Conservation (phyloP, 2,329 filamentous ascomycete species). For the Endoconidiophora polonica region DNA sequence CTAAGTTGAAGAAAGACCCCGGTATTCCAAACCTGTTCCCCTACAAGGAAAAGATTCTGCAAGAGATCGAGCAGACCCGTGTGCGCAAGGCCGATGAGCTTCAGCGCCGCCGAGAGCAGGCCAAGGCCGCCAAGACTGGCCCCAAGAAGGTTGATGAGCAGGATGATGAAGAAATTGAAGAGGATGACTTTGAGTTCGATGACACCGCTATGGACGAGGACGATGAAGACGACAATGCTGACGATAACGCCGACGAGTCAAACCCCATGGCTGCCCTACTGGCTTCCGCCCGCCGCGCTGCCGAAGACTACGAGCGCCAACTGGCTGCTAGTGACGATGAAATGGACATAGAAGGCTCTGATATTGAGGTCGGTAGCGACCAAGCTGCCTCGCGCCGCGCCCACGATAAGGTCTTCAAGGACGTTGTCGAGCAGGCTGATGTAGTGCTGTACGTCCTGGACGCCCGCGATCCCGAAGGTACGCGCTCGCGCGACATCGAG, state of each 20-base stretch:
- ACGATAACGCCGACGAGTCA: slow-evolving; percentile 45
- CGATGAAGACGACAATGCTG: slow-evolving; percentile 36
- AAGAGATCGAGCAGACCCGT: slow-evolving; percentile 84
- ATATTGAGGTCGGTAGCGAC: slow-evolving; percentile 32
- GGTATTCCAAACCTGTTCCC: slow-evolving; percentile 96
- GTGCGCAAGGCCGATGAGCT: slow-evolving; percentile 66
- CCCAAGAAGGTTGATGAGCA: slow-evolving; percentile 53
- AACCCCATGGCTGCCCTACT: slow-evolving; percentile 89
- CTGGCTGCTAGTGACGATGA: slow-evolving; percentile 43
- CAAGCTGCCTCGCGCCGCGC: slow-evolving; percentile 58
- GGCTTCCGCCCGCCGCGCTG: slow-evolving; percentile 65
- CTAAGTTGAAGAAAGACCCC: slow-evolving; percentile 90
- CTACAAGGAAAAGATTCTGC: slow-evolving; percentile 87
- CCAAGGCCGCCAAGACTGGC: slow-evolving; percentile 47
- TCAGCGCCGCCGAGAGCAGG: slow-evolving; percentile 52
- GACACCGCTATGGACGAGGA: slow-evolving; percentile 34
- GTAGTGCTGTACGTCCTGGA: slow-evolving; percentile 88
- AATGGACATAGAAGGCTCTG: slow-evolving; percentile 38
- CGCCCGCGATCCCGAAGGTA: slow-evolving; percentile 79
- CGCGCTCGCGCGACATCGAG: slow-evolving; percentile 79
- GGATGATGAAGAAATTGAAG: slow-evolving; percentile 29
- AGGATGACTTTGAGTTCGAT: slow-evolving; percentile 31
- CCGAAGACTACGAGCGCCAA: slow-evolving; percentile 55
- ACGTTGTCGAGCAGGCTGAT: slow-evolving; percentile 75
- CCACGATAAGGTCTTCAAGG: slow-evolving; percentile 92